Evolutionary conservation across 345 rosid genomes (phyloP), one percentile per base, ranked within the genome.

Genomic region (Diplotaxis tenuifolia): DNA sequence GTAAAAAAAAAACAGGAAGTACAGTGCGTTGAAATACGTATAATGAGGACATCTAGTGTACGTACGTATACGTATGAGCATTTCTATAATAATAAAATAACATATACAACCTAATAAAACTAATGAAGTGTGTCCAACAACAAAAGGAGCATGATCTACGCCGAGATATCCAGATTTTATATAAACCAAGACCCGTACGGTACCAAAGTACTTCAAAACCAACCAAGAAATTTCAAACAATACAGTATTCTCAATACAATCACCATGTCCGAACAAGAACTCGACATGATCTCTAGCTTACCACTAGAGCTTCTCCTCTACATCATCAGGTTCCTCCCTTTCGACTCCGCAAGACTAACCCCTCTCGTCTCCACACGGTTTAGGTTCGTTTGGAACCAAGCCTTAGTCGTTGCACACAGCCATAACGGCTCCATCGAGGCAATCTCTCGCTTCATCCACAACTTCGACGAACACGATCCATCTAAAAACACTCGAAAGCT

Each of bases 271-370:
- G 60, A 65, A 57, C 55, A 52, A 18, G 70, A 60, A 59, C 73
- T 5, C n/a, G 88, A 86, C 71, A 14, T 63, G 52, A 62, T 89
- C 42, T 86, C 88, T 18, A 74, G 61, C 62, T 77, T 89, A 73
- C 88, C 94, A n/a, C 65, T 83, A 67, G 88, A 83, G 66, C 77
- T 89, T 32, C 84, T 89, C 40, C 84, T 84, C 55, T 78, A 63
- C 74, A 83, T 89, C 66, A 83, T 86, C 23, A 82, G 81, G 57
- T 75, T 75, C 27, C 80, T 86, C 29, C 90, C 93, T 54, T 83
- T 84, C n/a, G 86, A 83, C 49, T 86, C 88, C 36, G 85, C 89
- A 16, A 82, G 76, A 55, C 87, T 86, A 62, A 82, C 80, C 9
- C 78, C 86, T 63, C 81, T 83, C 60, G 77, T 89, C 14, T 85